Base-by-base conservation (phyloP, 495 filamentous ascomycete genomes). In the Lasiosphaeriaceae sp. region DNA sequence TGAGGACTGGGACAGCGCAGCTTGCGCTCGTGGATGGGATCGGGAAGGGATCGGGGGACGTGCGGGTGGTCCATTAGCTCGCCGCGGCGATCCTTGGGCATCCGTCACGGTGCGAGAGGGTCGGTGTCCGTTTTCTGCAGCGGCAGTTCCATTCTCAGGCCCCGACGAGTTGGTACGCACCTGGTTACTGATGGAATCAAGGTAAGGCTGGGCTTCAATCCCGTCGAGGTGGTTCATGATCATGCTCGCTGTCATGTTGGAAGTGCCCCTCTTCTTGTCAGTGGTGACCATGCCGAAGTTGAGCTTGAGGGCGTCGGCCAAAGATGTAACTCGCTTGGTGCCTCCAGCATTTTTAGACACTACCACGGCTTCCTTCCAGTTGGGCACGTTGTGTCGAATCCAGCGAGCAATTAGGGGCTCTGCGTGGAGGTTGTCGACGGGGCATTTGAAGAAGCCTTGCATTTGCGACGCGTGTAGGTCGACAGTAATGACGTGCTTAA, bases 401-500 rank as follows among this genome's bases (percentile, higher is more conserved):
- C 94, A 97, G 55, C 92, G 87, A 41, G 95, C 94, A 68, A 98
- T 92, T 62, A 96, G 81, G 4, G 94, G 94, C 71, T 98, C 94
- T 19, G 95, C 94, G 64, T 96, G 89, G 34, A 98, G 86, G 70
- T 98, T 97, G 73, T 98, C 94, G 49, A 98, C 94, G 11, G 94
- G 95, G 65, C 94, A 96, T 61, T 88, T 89, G 80, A 98, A 98
- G 80, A 98, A 98, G 34, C 94, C 94, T 75, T 97, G 95, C 88
- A 97, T 97, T 75, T 97, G 94, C 11, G 90, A 92, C 56, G 90
- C 90, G 76, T 98, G 94, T 11, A 98, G 79, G 68, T 98, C 94
- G 68, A 98, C 89, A 16, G 94, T 98, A 67, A 97, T 88, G 70
- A 97, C 90, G 79, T 98, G 94, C 75, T 96, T 88, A 59, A 98